Base-by-base conservation (phyloP, 2,329 filamentous ascomycete species). In the Fusarium equiseti region DNA sequence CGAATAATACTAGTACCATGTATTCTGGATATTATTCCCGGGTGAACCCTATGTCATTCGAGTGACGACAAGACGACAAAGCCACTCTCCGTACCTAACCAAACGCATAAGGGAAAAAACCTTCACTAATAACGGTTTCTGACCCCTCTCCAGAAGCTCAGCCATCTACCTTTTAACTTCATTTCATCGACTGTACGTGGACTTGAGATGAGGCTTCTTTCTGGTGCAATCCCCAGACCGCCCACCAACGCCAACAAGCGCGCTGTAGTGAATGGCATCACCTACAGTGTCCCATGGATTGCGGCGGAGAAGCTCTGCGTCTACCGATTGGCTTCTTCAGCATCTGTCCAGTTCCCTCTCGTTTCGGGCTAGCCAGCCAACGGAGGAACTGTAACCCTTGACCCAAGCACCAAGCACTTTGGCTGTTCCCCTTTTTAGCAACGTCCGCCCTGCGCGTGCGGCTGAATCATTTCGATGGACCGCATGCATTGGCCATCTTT, bases 181-280 rank as follows among this genome's bases (percentile, higher is more conserved):
- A 48, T 62, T 49, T 48, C 26, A 60, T 38, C 35, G 29, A 49
- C 20, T 63, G 45, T 48, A 32, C 5, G 22, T 38, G 32, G n/a
- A 38, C 44, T 26, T 35, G 22, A 31, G 38, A 51, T 53, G 40
- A 53, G 38, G 27, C 68, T 60, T 53, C 52, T 46, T 42, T 57
- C 29, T 57, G 48, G 54, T 61, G 44, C 59, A 58, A 58, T 71
- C 58, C 61, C 59, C 59, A 61, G 64, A 64, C 58, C 62, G 43
- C 54, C 56, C 63, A 60, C 66, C 65, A 51, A 58, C 59, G 61
- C 71, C 56, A 63, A 60, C 69, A 74, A 54, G 59, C 62, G 63
- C 71, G 63, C 58, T 73, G 59, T 40, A 65, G 57, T 59, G 56
- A 56, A 61, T 70, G 68, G 67, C 64, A 73, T 74, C 61, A 63